phyloP scores from a whole-genome alignment of 805 yeast species.

The Saccharomyces eubayanus region DNA sequence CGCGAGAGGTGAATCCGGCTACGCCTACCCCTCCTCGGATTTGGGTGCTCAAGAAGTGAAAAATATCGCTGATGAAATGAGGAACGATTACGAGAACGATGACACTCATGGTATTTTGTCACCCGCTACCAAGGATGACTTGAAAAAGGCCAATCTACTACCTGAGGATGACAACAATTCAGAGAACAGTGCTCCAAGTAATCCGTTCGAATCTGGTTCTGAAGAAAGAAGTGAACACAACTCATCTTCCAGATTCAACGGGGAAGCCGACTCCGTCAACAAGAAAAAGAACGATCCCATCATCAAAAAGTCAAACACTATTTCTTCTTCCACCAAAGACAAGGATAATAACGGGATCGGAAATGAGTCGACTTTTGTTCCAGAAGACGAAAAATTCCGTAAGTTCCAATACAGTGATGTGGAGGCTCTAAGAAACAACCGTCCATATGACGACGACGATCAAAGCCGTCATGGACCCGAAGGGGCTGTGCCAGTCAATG shows the following conservation, averaged over 20 bases:
- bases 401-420: slow-evolving; percentile 21
- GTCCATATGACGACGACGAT: not conserved
- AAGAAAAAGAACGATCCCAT: not conserved
- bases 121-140: slow-evolving; percentile 24
- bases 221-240: not conserved
- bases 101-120: slow-evolving; percentile 23
- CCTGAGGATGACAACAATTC: slow-evolving; percentile 11
- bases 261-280: not conserved
- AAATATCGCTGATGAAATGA: slow-evolving; percentile 37
- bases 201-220: not conserved
- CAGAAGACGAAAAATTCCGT: slow-evolving; percentile 22
- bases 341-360: slow-evolving; percentile 3
- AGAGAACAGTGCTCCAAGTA: slow-evolving; percentile 1
- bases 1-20: slow-evolving; percentile 34
- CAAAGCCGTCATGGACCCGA: slow-evolving; percentile 2
- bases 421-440: slow-evolving; percentile 6
- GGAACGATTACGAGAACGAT: slow-evolving; percentile 16
- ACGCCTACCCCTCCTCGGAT: slow-evolving; percentile 53
- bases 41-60: slow-evolving; percentile 55
- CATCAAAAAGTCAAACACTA: slow-evolving; percentile 1
- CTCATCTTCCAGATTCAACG: slow-evolving; percentile 3
- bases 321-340: slow-evolving; percentile 3
- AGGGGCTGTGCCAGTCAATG: slow-evolving; percentile 13
- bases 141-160: slow-evolving; percentile 24
- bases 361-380: slow-evolving; percentile 22